These are phyloP conservation scores for Dorcoceras hygrometricum DNA, from an alignment of 257 asterid species.

Conservation along the genomic window DNA sequence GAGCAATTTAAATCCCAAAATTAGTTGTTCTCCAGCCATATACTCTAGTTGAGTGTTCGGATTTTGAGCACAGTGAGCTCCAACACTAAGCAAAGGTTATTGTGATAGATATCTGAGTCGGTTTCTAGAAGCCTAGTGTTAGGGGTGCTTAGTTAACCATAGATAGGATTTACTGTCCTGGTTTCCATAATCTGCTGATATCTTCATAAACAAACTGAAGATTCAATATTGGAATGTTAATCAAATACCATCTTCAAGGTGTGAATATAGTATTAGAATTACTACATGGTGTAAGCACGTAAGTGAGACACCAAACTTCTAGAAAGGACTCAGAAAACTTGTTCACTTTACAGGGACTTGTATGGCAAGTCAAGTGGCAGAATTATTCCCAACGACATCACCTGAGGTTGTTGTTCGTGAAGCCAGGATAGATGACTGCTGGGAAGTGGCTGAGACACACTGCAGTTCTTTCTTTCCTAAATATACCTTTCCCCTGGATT, in stretches of 20 bases:
- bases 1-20: no score
- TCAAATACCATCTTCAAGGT: no score
- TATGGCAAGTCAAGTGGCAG: slow-evolving; percentile 80
- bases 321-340: background rate
- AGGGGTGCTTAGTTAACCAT: background rate
- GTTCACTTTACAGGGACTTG: slow-evolving; percentile 43
- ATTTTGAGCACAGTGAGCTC: background rate
- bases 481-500: slow-evolving; percentile 81
- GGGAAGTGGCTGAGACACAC: slow-evolving; percentile 98
- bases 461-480: slow-evolving; percentile 91
- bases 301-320: background rate
- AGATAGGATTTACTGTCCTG: background rate
- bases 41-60: no score
- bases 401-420: slow-evolving; percentile 83
- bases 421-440: slow-evolving; percentile 91
- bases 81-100: background rate
- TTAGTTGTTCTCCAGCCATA: no score
- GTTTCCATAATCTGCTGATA: background rate
- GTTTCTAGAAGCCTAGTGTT: background rate
- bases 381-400: slow-evolving; percentile 58
- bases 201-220: background rate
- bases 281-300: no score
- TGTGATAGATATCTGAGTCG: background rate
- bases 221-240: background rate
- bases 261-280: no score